phyloP scores from a whole-genome alignment of 768 basidiomycete species.

The Russula earlei region DNA sequence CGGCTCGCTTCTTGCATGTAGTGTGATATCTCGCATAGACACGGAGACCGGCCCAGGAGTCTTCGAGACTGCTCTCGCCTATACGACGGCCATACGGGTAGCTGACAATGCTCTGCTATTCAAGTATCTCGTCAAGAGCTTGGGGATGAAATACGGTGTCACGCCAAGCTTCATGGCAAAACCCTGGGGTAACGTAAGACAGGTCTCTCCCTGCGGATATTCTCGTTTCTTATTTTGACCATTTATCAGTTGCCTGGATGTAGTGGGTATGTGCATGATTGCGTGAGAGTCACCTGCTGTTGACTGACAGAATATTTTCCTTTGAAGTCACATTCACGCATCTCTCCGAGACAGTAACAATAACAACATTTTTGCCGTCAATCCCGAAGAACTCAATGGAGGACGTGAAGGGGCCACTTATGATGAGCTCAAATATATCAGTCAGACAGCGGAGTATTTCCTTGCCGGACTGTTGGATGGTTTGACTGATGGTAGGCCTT shows the following conservation, averaged over 20 bases:
- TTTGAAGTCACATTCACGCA: conserved; percentile 77
- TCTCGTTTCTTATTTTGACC: background rate
- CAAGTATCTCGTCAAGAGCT: conserved; percentile 86
- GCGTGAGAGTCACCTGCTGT: background rate
- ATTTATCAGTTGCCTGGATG: conserved; percentile 76
- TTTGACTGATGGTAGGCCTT: conserved; percentile 67
- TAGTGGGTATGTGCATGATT: conserved; percentile 55
- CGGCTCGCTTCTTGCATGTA: background rate
- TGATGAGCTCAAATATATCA: conserved; percentile 78
- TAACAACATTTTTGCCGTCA: conserved; percentile 70
- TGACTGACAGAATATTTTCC: background rate
- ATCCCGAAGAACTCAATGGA: conserved; percentile 44
- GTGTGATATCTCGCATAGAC: conserved; percentile 38
- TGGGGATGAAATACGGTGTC: conserved; percentile 82
- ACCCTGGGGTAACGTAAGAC: conserved; percentile 76
- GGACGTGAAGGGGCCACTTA: conserved; percentile 66
- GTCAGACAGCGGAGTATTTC: conserved; percentile 81
- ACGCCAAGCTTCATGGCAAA: conserved; percentile 99
- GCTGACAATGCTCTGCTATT: conserved; percentile 89
- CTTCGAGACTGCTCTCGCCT: conserved; percentile 79
- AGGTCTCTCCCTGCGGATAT: background rate
- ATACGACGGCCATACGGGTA: conserved; percentile 69
- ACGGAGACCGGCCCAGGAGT: conserved; percentile 92
- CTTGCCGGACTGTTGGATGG: conserved; percentile 90
- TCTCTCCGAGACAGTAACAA: conserved; percentile 65